Evolutionary conservation across 495 filamentous ascomycete genomes (phyloP), one percentile per base, ranked within the genome.

Genomic region (Lichina pygmaea): DNA sequence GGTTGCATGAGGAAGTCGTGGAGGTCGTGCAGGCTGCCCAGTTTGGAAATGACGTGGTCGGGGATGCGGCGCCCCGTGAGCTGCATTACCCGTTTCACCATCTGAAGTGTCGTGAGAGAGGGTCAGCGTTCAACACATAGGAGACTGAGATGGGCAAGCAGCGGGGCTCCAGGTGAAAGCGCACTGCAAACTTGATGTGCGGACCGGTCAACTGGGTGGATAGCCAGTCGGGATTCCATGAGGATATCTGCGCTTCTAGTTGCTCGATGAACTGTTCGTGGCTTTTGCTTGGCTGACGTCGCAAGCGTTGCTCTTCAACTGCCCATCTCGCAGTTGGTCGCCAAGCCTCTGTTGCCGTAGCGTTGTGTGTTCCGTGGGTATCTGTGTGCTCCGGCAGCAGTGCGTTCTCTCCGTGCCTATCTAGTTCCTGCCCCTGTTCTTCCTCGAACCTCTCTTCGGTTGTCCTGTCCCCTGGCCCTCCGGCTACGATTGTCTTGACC

Each of bases 11-110:
- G 51, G 38, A 64, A 53, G 11, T 60, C 53, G n/a, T 78, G 56
- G 41, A 82, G 57, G n/a, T 66, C 55, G 41, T 60, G 59, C 13
- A 77, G 59, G 33, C 70, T 78, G 36, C 55, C 55, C 43, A 73
- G 58, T 45, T 56, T 53, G 32, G 61, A 53, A 46, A 84, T 68
- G 42, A 63, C 62, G 44, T 68, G 62, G 59, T 94, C 89, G 33
- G 75, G 65, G 51, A 93, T 62, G 31, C 68, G 68, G 41, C 73
- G 69, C 44, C 81, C 82, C 32, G 73, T 84, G 44, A 94, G 63
- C 55, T 83, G 76, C 54, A 77, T 69, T 43, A 81, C 61, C 38
- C 83, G 74, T 62, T 86, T 89, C 47, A 78, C 57, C 49, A 81
- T 65, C 82, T 86, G 41, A 12, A 33, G 33, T 38, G 48, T 31